These are phyloP conservation scores for Erysimum cheiranthoides DNA, from an alignment of 345 rosid species.

Conservation along the genomic window DNA sequence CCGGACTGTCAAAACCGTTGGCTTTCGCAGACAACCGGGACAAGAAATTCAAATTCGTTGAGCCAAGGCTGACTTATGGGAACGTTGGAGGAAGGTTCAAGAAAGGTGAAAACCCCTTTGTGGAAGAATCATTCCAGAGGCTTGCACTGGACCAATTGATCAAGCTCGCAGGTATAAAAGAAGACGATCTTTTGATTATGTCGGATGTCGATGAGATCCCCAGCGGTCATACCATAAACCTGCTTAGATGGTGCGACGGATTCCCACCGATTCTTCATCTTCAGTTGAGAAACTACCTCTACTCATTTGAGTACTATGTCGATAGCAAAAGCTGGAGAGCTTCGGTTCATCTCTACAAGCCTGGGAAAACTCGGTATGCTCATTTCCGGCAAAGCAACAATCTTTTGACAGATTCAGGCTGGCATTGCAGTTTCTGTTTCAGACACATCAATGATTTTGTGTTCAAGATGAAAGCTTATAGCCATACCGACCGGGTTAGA, in stretches of 20 bases:
- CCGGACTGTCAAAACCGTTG: slow-evolving; percentile 67
- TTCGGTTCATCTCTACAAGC: slow-evolving; percentile 70
- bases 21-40: slow-evolving; percentile 60
- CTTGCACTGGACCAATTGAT: slow-evolving; percentile 78
- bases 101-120: slow-evolving; percentile 86
- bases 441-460: slow-evolving; percentile 69
- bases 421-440: slow-evolving; percentile 99
- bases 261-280: slow-evolving; percentile 81
- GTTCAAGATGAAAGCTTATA: slow-evolving; percentile 96
- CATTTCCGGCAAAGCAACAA: slow-evolving; percentile 77
- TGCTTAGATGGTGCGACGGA: slow-evolving; percentile 89
- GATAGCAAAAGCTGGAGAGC: slow-evolving; percentile 96
- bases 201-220: slow-evolving; percentile 96
- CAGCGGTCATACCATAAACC: slow-evolving; percentile 84
- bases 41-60: slow-evolving; percentile 57
- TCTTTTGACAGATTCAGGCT: slow-evolving; percentile 77
- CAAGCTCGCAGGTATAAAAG: slow-evolving; percentile 74
- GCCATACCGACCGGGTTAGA: slow-evolving; percentile 86
- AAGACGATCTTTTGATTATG: slow-evolving; percentile 94
- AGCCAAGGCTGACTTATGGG: slow-evolving; percentile 78
- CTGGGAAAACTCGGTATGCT: slow-evolving; percentile 74
- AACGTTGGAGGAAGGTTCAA: slow-evolving; percentile 73
- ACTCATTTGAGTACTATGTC: slow-evolving; percentile 71
- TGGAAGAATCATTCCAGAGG: slow-evolving; percentile 93
- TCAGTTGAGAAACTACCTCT: slow-evolving; percentile 80